Evolutionary conservation across 129 eudicot species (phyloP).

Genomic region (Arctium minus): DNA sequence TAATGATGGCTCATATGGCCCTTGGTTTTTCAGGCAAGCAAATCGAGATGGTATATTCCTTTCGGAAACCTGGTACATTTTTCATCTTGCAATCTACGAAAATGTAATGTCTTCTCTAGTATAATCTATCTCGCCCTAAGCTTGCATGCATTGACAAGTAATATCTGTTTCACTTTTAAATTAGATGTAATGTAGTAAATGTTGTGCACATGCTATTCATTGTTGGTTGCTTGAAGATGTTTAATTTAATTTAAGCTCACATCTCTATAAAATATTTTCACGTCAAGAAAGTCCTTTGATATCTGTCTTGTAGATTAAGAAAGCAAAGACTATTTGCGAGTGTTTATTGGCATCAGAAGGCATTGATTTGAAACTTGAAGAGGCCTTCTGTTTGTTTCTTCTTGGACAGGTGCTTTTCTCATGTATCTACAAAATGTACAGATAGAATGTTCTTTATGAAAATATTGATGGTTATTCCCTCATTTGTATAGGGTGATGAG

Average conservation of each 20-base stretch:
- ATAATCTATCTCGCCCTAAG: background rate
- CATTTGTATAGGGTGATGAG: constrained; percentile 69
- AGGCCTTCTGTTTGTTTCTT: constrained; percentile 80
- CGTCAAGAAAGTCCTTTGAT: background rate
- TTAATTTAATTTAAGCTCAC: background rate
- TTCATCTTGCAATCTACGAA: constrained; percentile 5
- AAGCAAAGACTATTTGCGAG: constrained; percentile 71
- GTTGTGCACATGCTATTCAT: background rate
- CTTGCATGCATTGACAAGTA: background rate
- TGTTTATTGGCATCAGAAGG: constrained; percentile 84
- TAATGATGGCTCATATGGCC: constrained; percentile 81
- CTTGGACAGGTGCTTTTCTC: constrained; percentile 74
- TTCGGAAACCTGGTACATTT: constrained; percentile 10
- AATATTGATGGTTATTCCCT: constrained; percentile 4
- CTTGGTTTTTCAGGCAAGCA: constrained; percentile 91
- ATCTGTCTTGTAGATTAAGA: constrained; percentile 56
- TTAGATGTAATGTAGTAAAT: background rate
- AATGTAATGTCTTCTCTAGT: background rate
- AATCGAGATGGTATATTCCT: constrained; percentile 72
- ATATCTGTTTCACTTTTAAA: background rate
- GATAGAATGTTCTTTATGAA: background rate
- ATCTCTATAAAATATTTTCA: constrained; percentile 2
- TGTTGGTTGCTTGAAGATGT: constrained; percentile 13
- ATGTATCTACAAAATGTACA: background rate
- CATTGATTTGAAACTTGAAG: constrained; percentile 82